Conservation (phyloP, 2,329 filamentous ascomycete species). For the Fusarium metavorans region DNA sequence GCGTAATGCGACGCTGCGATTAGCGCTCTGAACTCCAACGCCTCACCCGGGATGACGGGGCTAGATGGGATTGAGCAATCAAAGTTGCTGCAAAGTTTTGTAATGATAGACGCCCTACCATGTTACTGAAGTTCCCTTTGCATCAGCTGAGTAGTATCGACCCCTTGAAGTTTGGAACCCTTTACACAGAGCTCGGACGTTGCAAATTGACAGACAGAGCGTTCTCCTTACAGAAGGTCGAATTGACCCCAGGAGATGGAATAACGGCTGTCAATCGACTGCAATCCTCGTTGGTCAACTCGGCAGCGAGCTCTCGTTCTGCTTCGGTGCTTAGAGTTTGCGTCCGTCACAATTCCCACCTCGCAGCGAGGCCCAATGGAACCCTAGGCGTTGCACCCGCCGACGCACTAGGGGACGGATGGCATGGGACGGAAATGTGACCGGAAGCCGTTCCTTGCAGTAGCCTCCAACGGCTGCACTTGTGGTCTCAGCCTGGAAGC, state of each 20-base stretch:
- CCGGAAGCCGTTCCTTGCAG: slow-evolving; percentile 36
- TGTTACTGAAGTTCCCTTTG: neutral
- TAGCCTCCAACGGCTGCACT: slow-evolving; percentile 36
- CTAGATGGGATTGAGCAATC: neutral
- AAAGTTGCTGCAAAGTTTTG: neutral
- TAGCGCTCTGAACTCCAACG: slow-evolving; percentile 11
- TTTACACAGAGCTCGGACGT: neutral
- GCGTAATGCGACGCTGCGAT: slow-evolving; percentile 28
- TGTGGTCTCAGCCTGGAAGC: slow-evolving; percentile 28
- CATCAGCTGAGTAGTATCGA: slow-evolving; percentile 2
- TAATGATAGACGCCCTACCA: neutral
- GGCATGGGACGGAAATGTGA: slow-evolving; percentile 34
- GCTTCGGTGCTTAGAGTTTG: slow-evolving; percentile 38
- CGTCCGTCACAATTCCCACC: slow-evolving; percentile 7
- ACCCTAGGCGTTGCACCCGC: slow-evolving; percentile 19
- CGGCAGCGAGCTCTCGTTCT: slow-evolving; percentile 12
- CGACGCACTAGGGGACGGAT: slow-evolving; percentile 27
- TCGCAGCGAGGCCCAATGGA: slow-evolving; percentile 21
- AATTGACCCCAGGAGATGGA: neutral
- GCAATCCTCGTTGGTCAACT: slow-evolving; percentile 25
- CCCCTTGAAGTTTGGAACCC: slow-evolving; percentile 1
- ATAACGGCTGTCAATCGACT: slow-evolving; percentile 14
- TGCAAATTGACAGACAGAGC: neutral
- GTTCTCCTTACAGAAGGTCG: neutral
- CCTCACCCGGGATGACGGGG: slow-evolving; percentile 20